These are phyloP conservation scores for Gardenia jasminoides DNA, from an alignment of 257 asterid genomes.

Conservation along the genomic window DNA sequence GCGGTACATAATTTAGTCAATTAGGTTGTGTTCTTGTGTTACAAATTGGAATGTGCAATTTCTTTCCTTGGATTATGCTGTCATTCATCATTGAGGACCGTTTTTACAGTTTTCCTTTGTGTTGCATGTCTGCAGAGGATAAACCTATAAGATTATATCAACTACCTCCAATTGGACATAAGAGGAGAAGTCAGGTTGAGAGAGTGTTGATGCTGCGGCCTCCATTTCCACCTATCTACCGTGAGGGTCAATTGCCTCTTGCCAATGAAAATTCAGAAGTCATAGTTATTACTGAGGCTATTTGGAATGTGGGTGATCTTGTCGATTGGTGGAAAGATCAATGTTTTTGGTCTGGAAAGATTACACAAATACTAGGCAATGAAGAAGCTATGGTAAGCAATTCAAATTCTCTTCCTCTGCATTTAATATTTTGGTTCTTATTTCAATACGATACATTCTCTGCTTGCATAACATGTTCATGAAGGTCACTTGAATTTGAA, in stretches of 20 bases:
- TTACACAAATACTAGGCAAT: constrained; percentile 40
- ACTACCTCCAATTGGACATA: constrained; percentile 21
- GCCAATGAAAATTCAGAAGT: constrained; percentile 37
- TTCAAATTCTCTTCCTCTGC: neutral
- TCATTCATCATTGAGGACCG: neutral
- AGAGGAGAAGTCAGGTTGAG: constrained; percentile 18
- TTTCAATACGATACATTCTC: neutral
- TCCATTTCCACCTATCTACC: constrained; percentile 49
- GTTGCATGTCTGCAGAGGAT: constrained; percentile 39
- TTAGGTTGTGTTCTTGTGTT: too few relatives aligned
- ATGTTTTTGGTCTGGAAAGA: constrained; percentile 70
- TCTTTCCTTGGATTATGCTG: neutral
- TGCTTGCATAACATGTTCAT: neutral
- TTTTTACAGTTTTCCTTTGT: constrained; percentile 5
- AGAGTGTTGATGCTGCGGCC: constrained; percentile 65
- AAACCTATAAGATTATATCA: constrained; percentile 45
- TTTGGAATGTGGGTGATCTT: constrained; percentile 76
- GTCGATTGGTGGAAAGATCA: constrained; percentile 59
- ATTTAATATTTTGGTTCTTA: neutral
- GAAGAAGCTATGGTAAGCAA: constrained; percentile 58
- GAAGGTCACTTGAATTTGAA: neutral
- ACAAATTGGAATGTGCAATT: neutral
- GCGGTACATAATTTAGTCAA: too few relatives aligned
- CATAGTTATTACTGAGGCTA: constrained; percentile 40
- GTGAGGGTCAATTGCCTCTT: constrained; percentile 29